phyloP scores from a whole-genome alignment of 2,329 filamentous ascomycete genomes.

The Xylaria sp. region DNA sequence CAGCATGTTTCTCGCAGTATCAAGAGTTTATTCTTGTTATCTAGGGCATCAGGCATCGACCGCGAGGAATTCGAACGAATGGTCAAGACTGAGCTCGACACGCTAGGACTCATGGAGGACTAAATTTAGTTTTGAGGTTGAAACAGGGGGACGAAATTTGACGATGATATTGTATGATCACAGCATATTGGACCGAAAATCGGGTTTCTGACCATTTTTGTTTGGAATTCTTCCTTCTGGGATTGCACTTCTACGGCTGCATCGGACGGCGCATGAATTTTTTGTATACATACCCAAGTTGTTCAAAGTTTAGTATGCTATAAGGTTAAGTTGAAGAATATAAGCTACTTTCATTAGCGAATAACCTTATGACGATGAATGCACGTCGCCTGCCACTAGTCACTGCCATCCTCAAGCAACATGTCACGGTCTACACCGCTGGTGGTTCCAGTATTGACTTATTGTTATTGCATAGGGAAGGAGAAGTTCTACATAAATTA shows the following conservation, averaged over 20 bases:
- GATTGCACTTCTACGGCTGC: constrained; percentile 24
- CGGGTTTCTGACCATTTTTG: constrained; percentile 12
- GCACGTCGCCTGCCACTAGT: not conserved
- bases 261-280: constrained; percentile 33
- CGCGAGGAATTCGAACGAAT: constrained; percentile 78
- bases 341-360: not conserved
- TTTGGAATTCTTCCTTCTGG: constrained; percentile 7
- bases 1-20: constrained; percentile 82
- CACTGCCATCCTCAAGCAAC: too few relatives aligned
- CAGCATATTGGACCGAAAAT: constrained; percentile 7
- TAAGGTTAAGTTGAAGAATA: constrained; percentile 24
- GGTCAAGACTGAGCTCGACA: constrained; percentile 75
- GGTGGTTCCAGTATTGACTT: too few relatives aligned
- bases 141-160: not conserved
- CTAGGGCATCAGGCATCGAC: constrained; percentile 76
- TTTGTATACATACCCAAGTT: constrained; percentile 26
- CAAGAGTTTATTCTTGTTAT: constrained; percentile 78
- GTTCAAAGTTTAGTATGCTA: constrained; percentile 7
- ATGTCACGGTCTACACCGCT: too few relatives aligned
- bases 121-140: constrained; percentile 23
- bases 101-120: constrained; percentile 74
- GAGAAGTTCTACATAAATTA: too few relatives aligned
- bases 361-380: not conserved
- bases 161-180: constrained; percentile 20
- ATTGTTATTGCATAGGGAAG: too few relatives aligned